Evolutionary conservation across 73 alveolate species (phyloP).

Genomic region (Stentor roeselii): DNA sequence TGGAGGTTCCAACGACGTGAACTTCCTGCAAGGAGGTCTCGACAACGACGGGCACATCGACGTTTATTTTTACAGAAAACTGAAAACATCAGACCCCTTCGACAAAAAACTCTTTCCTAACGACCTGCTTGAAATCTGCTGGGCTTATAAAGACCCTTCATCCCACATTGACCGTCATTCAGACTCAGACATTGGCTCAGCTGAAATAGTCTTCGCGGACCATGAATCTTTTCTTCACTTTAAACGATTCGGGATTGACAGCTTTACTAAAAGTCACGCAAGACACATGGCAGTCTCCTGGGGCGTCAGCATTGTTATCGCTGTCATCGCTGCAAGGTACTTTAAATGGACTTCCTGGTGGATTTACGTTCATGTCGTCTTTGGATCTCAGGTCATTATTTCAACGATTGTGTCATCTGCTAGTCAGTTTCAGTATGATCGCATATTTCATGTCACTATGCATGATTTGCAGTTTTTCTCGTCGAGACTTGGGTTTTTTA

Average conservation of each 20-base stretch:
- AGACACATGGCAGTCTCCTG: neutral
- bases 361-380: neutral
- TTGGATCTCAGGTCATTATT: neutral
- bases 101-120: neutral
- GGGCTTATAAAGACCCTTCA: neutral
- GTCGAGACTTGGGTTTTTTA: neutral
- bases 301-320: neutral
- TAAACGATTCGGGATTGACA: neutral
- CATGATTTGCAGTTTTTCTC: neutral
- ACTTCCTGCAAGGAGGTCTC: neutral
- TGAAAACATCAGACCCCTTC: neutral
- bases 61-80: neutral
- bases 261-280: neutral
- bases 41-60: neutral
- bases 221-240: neutral
- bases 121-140: neutral
- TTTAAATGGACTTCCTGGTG: neutral
- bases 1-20: neutral
- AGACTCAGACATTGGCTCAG: neutral
- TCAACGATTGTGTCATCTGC: neutral
- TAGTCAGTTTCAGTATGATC: neutral
- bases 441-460: neutral
- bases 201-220: neutral
- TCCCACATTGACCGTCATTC: neutral
- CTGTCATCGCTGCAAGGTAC: conserved; percentile 1